These are phyloP conservation scores for Picochlorum sp. DNA, from an alignment of 139 green algal genomes.

Conservation along the genomic window DNA sequence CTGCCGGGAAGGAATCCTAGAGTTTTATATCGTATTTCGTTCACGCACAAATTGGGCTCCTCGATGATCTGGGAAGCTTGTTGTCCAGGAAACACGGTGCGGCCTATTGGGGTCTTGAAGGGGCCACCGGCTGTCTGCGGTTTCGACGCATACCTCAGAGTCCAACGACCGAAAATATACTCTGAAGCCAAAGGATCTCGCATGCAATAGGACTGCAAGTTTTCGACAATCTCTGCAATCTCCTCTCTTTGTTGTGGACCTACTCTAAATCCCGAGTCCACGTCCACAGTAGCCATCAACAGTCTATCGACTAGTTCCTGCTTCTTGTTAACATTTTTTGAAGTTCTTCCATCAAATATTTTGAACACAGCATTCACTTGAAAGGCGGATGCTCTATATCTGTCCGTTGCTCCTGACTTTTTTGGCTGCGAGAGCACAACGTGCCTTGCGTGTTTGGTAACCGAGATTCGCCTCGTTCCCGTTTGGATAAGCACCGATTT, in stretches of 20 bases:
- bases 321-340: not conserved
- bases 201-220: constrained; percentile 14
- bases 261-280: constrained; percentile 12
- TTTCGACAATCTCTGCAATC: constrained; percentile 16
- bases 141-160: constrained; percentile 21
- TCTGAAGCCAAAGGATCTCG: constrained; percentile 8
- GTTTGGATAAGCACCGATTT: no score
- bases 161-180: constrained; percentile 18
- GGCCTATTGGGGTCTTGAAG: constrained; percentile 10
- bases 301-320: not conserved
- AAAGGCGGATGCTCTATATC: no score
- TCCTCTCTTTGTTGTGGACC: not conserved
- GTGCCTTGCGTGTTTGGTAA: no score
- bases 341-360: not conserved
- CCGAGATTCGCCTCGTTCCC: no score
- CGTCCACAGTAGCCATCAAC: constrained; percentile 2
- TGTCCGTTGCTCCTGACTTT: no score
- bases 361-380: not conserved
- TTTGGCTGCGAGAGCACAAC: no score
- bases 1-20: constrained; percentile 20
- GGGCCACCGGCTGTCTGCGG: constrained; percentile 10
- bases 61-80: constrained; percentile 3
- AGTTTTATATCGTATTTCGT: constrained; percentile 18
- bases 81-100: constrained; percentile 16
- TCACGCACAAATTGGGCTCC: constrained; percentile 12